Evolutionary conservation across 1,284 basidiomycete species (phyloP), one percentile per base, ranked within the genome.

Genomic region (Irpex lacteus): DNA sequence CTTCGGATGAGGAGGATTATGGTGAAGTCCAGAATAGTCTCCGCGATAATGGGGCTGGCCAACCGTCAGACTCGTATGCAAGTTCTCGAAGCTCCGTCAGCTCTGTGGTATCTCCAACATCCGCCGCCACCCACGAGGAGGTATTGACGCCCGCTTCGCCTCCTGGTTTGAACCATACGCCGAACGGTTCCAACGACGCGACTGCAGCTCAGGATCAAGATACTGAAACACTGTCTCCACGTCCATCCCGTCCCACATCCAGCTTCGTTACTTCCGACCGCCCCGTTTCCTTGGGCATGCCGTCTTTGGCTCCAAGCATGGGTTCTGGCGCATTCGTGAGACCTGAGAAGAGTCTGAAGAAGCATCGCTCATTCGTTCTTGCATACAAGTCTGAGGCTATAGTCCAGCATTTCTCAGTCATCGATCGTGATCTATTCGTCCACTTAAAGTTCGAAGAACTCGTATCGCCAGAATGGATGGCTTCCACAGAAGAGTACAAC

Each of bases 391-490:
- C 91, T 1, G 86, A 88, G 60, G 78, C 78, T 3, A 76, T 97
- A 21, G 91, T 92, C 0, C 83, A 89, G 62, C 92, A 96, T 70
- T 91, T 96, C 72, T 85, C 89, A 9, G 88, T 95, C 82, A 95
- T 97, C 70, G 95, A 97, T 68, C 83, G 91, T 18, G 95, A 96
- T 71, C 77, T 97, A 61, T 91, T 96, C 73, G 86, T 91, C 71
- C 83, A 85, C 19, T 84, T 97, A 72, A 90, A 88, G 70, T 94
- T 94, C 72, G 91, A 94, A 70, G 94, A 96, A 70, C 80, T 96
- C 9, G 86, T 94, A 37, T 82, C 87, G 64, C 83, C 85, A 54
- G 85, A 89, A 40, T 91, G 89, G 88, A 80, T 84, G 71, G 68
- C 68, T 9, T 78, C 79, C 6, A 81, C 83, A 47, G 83, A 85